Evolutionary conservation across 495 filamentous ascomycete species (phyloP), one percentile per base, ranked within the genome.

Genomic region (Penicillium paxilli): DNA sequence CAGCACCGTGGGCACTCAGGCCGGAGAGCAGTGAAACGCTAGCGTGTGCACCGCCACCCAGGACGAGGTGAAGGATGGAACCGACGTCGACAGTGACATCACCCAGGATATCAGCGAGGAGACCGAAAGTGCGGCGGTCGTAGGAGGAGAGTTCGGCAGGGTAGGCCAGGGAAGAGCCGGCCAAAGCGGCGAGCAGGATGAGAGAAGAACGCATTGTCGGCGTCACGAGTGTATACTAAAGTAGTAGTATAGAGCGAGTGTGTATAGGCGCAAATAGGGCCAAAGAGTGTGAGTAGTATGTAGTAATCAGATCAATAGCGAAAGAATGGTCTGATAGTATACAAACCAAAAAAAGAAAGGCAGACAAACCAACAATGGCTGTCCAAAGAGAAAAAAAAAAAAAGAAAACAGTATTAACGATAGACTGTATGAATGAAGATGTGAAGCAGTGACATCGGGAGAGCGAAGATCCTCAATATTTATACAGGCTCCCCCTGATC

Each of bases 401-500:
- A 53, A 49, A 44, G 16, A 44, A 51, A 64, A 54, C 49, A 45
- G 20, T 45, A 62, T 68, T 69, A 75, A 70, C 52, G 72, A 75
- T 60, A 73, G 71, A 75, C 66, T 69, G 68, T 37, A 63, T 35
- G 58, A 60, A 60, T 55, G 51, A 54, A 58, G 58, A 62, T 46
- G 30, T 51, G 55, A 65, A 52, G 23, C 16, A 55, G 51, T 62
- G 50, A 57, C 19, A 44, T 49, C 19, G 49, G 55, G 47, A 40
- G 40, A 21, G 65, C 50, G 69, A 70, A 61, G 59, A 58, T 63
- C 59, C 41, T 32, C 44, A 26, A 59, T 62, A 51, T 67, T 73
- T 76, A 76, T 76, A 76, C 71, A 76, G n/a, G 66, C 73, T 70
- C 72, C 68, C 73, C 71, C 72, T 73, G 65, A 62, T 54, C 41